These are phyloP conservation scores for Sordariomycetes sp. DNA, from an alignment of 2,329 filamentous ascomycete genomes.

Conservation along the genomic window DNA sequence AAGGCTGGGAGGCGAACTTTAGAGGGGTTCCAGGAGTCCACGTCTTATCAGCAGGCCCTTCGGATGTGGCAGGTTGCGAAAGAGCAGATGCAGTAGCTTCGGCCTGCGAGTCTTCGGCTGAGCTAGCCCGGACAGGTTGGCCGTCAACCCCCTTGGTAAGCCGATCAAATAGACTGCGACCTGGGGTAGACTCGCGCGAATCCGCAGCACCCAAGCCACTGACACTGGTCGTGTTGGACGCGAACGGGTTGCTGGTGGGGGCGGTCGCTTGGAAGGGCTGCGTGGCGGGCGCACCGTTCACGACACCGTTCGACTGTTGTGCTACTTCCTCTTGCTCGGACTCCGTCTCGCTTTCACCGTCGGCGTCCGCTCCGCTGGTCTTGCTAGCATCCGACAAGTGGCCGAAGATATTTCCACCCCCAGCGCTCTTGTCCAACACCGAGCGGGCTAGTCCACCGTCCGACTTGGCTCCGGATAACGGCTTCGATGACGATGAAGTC, in stretches of 20 bases:
- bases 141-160: constrained; percentile 36
- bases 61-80: constrained; percentile 13
- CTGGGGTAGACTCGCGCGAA: constrained; percentile 26
- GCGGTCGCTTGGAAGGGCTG: constrained; percentile 14
- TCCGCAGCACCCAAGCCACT: constrained; percentile 8
- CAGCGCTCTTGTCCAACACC: constrained; percentile 25
- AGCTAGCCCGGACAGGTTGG: constrained; percentile 28
- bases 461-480: constrained; percentile 6
- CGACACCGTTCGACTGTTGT: constrained; percentile 15
- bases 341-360: constrained; percentile 30
- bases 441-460: constrained; percentile 25
- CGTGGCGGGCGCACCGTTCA: constrained; percentile 6
- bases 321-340: constrained; percentile 25
- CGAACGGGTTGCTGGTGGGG: constrained; percentile 12
- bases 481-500: not conserved
- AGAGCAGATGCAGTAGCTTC: constrained; percentile 10
- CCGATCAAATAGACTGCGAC: constrained; percentile 41
- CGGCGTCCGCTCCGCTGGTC: constrained; percentile 36
- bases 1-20: constrained; percentile 31
- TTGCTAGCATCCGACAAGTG: constrained; percentile 45
- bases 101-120: constrained; percentile 15
- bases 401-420: constrained; percentile 40
- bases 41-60: constrained; percentile 24
- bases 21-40: constrained; percentile 38
- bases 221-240: constrained; percentile 13